phyloP scores from a whole-genome alignment of 371 early-diverging fungal genomes.

The Lichtheimia corymbifera region DNA sequence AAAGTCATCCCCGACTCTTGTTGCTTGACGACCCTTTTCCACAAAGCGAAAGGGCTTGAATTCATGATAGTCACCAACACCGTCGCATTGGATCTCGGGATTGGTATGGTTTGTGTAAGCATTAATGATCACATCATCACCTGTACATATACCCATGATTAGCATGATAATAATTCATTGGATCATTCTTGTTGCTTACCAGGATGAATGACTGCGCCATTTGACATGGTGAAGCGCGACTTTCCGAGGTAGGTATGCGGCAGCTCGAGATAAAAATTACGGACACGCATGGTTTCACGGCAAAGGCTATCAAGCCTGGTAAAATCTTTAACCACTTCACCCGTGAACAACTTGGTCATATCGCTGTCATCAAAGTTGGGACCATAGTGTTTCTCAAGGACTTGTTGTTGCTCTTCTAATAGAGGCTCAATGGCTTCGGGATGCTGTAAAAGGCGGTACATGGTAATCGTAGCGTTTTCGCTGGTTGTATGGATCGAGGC shows the following conservation, averaged over 20 bases:
- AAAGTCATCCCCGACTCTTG: slow-evolving; percentile 41
- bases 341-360: slow-evolving; percentile 16
- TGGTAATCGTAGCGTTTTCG: slow-evolving; percentile 32
- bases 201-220: slow-evolving; percentile 42
- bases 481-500: slow-evolving; percentile 44
- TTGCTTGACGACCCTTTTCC: slow-evolving; percentile 34
- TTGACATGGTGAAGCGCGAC: slow-evolving; percentile 26
- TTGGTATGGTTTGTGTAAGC: slow-evolving; percentile 17
- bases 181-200: slow-evolving; percentile 19
- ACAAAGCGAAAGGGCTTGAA: slow-evolving; percentile 54
- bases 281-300: slow-evolving; percentile 44
- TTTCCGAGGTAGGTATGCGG: slow-evolving; percentile 32
- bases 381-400: slow-evolving; percentile 15
- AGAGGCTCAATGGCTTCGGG: slow-evolving; percentile 45
- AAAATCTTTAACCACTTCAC: slow-evolving; percentile 35
- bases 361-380: slow-evolving; percentile 7
- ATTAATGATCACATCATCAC: slow-evolving; percentile 33
- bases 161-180: background rate
- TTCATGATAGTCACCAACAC: slow-evolving; percentile 3
- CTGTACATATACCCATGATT: slow-evolving; percentile 10
- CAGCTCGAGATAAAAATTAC: slow-evolving; percentile 20
- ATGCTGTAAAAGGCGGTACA: slow-evolving; percentile 41
- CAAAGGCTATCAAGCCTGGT: slow-evolving; percentile 52
- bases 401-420: slow-evolving; percentile 40
- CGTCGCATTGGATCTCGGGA: slow-evolving; percentile 10